Evolutionary conservation across 495 filamentous ascomycete species (phyloP).

Genomic region (Aspergillus sclerotiicarbonarius): DNA sequence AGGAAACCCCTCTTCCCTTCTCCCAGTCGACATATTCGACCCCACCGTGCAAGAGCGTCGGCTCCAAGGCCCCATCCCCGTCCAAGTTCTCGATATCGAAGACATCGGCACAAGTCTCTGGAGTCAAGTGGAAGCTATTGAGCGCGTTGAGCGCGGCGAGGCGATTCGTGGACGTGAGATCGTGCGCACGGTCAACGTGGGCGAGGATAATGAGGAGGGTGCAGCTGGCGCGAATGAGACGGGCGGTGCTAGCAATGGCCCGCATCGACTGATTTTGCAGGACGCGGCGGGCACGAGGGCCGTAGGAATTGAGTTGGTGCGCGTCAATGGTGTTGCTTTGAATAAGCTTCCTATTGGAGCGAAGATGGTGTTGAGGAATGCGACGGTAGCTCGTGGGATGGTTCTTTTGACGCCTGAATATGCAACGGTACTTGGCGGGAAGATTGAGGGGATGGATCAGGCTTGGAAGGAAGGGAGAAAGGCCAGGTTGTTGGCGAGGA

Average conservation of each 20-base stretch:
- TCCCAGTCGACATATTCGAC: conserved; percentile 58
- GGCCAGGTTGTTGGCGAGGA: conserved; percentile 59
- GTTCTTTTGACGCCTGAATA: conserved; percentile 67
- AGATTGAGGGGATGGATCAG: conserved; percentile 77
- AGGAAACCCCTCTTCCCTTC: conserved; percentile 39
- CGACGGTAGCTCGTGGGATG: conserved; percentile 70
- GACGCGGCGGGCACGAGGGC: conserved; percentile 69
- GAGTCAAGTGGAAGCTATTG: conserved; percentile 83
- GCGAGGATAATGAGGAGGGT: conserved; percentile 39
- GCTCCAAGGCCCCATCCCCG: conserved; percentile 59
- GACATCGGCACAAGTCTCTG: conserved; percentile 75
- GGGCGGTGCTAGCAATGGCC: conserved; percentile 43
- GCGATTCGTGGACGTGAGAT: conserved; percentile 78
- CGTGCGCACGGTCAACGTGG: conserved; percentile 63
- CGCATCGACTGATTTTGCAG: conserved; percentile 80
- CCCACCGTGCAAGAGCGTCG: conserved; percentile 50
- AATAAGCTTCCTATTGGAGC: conserved; percentile 70
- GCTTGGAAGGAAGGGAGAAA: conserved; percentile 74
- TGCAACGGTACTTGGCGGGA: conserved; percentile 74
- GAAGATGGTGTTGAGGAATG: conserved; percentile 71
- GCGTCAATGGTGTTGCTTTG: conserved; percentile 62
- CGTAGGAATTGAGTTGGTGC: conserved; percentile 70
- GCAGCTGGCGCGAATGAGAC: conserved; percentile 11
- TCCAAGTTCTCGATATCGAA: conserved; percentile 83
- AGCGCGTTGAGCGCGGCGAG: conserved; percentile 81